Conservation (phyloP, 2,329 filamentous ascomycete species). For the Calcarisporium arbuscula region DNA sequence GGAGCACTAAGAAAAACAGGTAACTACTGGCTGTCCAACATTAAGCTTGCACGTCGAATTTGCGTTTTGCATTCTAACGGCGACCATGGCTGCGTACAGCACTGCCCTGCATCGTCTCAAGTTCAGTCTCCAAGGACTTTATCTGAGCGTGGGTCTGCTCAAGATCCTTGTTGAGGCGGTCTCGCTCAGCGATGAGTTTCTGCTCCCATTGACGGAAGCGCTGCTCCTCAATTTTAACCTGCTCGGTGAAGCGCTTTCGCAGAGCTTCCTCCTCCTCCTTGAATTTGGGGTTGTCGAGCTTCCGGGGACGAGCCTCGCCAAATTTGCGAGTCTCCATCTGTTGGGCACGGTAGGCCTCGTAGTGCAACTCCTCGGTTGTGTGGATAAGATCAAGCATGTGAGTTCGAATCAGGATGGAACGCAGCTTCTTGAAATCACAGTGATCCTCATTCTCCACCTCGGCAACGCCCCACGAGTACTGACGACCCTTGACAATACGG, state of each 20-base stretch:
- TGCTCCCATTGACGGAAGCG: constrained; percentile 99
- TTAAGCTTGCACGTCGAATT: constrained; percentile 17
- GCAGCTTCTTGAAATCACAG: constrained; percentile 99
- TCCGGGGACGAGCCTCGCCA: constrained; percentile 91
- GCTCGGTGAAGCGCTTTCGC: constrained; percentile 98
- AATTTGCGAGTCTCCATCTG: constrained; percentile 99
- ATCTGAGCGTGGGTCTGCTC: constrained; percentile 94
- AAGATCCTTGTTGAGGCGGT: constrained; percentile 98
- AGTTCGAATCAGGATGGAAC: constrained; percentile 95
- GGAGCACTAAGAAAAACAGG: constrained; percentile 21
- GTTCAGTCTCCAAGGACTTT: constrained; percentile 85
- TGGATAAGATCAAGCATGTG: constrained; percentile 99
- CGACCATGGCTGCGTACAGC: constrained; percentile 87
- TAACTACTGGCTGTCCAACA: constrained; percentile 20
- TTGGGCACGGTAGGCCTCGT: constrained; percentile 97
- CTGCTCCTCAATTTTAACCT: constrained; percentile 99
- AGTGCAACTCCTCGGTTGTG: constrained; percentile 98
- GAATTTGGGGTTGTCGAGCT: constrained; percentile 99
- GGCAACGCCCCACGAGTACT: constrained; percentile 98
- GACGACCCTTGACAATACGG: constrained; percentile 95
- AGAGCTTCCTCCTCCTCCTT: constrained; percentile 99
- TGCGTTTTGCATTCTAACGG: constrained; percentile 51
- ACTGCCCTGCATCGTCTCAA: constrained; percentile 88
- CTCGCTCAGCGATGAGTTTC: constrained; percentile 98
- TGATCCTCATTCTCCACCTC: constrained; percentile 99